Evolutionary conservation across 2,329 filamentous ascomycete genomes (phyloP).

Genomic region (Biscogniauxia marginata): DNA sequence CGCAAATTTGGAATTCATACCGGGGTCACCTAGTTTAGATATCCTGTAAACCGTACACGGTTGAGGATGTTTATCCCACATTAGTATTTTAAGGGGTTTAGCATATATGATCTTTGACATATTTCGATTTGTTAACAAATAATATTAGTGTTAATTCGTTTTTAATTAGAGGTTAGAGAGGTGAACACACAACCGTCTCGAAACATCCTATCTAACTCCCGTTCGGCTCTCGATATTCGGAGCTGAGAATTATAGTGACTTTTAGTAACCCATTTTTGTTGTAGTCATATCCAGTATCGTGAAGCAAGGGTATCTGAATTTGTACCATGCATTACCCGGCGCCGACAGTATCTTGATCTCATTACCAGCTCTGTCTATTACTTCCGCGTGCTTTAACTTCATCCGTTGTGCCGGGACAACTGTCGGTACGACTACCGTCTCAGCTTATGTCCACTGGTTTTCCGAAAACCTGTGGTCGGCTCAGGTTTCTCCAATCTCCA

Average conservation of each 20-base stretch:
- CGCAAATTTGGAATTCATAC: too few relatives aligned
- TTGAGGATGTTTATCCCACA: too few relatives aligned
- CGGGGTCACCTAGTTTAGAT: too few relatives aligned
- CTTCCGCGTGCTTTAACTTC: background rate
- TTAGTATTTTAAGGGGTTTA: too few relatives aligned
- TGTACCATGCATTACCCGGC: background rate
- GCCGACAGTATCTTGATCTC: background rate
- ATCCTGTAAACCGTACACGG: too few relatives aligned
- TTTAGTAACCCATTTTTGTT: background rate
- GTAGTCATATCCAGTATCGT: background rate
- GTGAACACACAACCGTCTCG: background rate
- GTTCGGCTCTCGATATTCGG: background rate
- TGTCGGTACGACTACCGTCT: too few relatives aligned
- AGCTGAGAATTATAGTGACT: background rate
- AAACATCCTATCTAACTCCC: background rate
- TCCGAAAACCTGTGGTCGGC: slow-evolving; percentile 42
- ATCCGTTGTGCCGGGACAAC: too few relatives aligned
- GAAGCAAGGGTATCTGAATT: background rate
- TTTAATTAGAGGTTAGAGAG: background rate
- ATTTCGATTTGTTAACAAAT: background rate
- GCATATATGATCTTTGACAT: too few relatives aligned
- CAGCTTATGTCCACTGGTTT: background rate
- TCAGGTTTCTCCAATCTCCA: slow-evolving; percentile 63
- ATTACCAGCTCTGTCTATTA: background rate
- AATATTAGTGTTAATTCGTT: background rate